A percentile compares a stretch with the other conserved stretches of the same genome.
phyloP scores from a whole-genome alignment of 78 protist species.

The Pelomyxa schiedti region DNA sequence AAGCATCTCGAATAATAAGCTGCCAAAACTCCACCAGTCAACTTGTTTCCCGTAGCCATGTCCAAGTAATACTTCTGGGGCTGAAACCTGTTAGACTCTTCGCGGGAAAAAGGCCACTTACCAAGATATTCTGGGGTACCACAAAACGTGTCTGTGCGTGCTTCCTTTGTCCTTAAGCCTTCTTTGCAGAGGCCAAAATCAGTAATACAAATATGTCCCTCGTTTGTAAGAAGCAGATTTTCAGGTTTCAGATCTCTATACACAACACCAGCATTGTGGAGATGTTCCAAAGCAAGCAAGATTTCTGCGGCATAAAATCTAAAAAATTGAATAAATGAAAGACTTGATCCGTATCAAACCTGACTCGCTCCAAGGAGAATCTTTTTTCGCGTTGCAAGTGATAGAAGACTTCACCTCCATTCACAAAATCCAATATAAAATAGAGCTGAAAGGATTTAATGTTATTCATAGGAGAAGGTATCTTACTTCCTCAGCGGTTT shows the following conservation, averaged over 20 bases:
- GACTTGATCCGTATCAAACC: constrained; percentile 75
- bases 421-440: constrained; percentile 74
- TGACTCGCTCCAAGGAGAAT: constrained; percentile 55
- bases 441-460: constrained; percentile 62
- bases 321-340: too few species aligned
- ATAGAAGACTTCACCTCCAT: constrained; percentile 84
- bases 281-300: constrained; percentile 73
- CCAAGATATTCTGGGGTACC: constrained; percentile 93
- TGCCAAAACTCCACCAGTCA: constrained; percentile 93
- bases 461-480: background rate
- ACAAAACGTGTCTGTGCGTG: constrained; percentile 79
- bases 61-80: constrained; percentile 64
- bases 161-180: constrained; percentile 14
- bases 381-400: constrained; percentile 68
- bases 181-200: constrained; percentile 85
- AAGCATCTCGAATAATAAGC: constrained; percentile 74
- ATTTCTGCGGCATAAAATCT: constrained; percentile 84
- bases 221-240: constrained; percentile 58
- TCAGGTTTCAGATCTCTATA: constrained; percentile 79
- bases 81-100: too few species aligned
- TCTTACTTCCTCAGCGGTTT: constrained; percentile 55
- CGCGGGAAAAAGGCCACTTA: too few species aligned
- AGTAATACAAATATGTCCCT: constrained; percentile 78
- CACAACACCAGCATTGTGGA: constrained; percentile 75
- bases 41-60: constrained; percentile 61